These are phyloP conservation scores for Pichia scutulata DNA, from an alignment of 805 yeast genomes.

Conservation along the genomic window DNA sequence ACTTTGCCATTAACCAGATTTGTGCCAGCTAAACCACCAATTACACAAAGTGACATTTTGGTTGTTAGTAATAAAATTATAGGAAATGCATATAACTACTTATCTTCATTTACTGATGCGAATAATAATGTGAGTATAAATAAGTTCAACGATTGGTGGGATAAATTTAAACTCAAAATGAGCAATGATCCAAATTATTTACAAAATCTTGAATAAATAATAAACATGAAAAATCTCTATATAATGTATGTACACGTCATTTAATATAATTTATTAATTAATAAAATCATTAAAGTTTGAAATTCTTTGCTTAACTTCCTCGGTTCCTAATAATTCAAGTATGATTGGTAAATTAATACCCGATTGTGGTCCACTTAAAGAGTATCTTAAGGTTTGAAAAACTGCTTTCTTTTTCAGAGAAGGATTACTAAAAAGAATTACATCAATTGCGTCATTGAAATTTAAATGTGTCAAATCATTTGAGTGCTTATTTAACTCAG, in stretches of 20 bases:
- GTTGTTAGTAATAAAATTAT: conserved; percentile 80
- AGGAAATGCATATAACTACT: conserved; percentile 82
- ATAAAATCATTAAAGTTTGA: conserved; percentile 6
- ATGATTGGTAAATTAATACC: conserved; percentile 62
- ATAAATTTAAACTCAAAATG: conserved; percentile 68
- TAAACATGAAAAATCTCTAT: conserved; percentile 8
- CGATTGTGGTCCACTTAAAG: conserved; percentile 60
- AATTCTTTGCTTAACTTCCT: conserved; percentile 27
- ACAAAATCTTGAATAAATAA: conserved; percentile 31
- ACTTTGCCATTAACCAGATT: conserved; percentile 28
- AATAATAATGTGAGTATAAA: conserved; percentile 80
- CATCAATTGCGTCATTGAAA: conserved; percentile 10
- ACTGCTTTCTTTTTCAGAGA: conserved; percentile 33
- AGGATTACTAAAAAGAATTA: conserved; percentile 5
- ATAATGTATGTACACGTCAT: conserved; percentile 1
- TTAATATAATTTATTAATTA: not conserved
- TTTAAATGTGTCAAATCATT: conserved; percentile 8
- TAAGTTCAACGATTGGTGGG: conserved; percentile 94
- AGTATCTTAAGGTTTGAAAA: conserved; percentile 55
- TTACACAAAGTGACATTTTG: conserved; percentile 31
- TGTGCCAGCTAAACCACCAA: conserved; percentile 20
- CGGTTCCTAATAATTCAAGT: conserved; percentile 45
- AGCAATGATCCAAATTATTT: conserved; percentile 78
- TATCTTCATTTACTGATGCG: conserved; percentile 78
- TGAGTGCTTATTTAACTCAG: conserved; percentile 7